Conservation (phyloP, 2,329 filamentous ascomycete genomes). For the Clarireedia monteithiana region DNA sequence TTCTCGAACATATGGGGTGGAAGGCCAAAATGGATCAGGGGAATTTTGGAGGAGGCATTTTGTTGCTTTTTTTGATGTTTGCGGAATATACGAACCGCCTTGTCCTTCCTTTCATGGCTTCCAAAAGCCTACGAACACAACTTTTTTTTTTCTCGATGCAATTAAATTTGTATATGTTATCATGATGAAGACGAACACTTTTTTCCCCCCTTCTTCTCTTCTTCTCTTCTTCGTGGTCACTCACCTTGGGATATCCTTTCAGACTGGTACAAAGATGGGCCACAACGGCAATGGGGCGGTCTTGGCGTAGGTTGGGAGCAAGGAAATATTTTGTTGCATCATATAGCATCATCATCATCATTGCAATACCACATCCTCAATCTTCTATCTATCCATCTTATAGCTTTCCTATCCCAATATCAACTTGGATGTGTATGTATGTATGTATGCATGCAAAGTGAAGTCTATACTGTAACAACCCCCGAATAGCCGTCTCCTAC, state of each 20-base stretch:
- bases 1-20: no score
- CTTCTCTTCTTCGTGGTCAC: no score
- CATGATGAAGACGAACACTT: slow-evolving; percentile 1
- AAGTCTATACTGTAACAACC: no score
- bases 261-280: slow-evolving; percentile 4
- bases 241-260: background rate
- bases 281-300: background rate
- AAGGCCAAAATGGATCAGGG: no score
- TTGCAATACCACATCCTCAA: no score
- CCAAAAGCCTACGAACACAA: background rate
- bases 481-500: no score
- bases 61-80: background rate
- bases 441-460: no score
- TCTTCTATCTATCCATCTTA: no score
- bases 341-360: no score
- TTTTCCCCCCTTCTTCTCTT: background rate
- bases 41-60: background rate
- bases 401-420: no score
- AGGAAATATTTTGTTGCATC: no score
- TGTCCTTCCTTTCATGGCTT: background rate
- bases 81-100: background rate
- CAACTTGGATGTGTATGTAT: no score
- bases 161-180: slow-evolving; percentile 3
- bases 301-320: background rate
- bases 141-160: background rate